Percentiles rank a stretch among this genome's conserved stretches.
Evolutionary conservation across 352 stramenopile species (phyloP).

Genomic region (Globisporangium canariense): DNA sequence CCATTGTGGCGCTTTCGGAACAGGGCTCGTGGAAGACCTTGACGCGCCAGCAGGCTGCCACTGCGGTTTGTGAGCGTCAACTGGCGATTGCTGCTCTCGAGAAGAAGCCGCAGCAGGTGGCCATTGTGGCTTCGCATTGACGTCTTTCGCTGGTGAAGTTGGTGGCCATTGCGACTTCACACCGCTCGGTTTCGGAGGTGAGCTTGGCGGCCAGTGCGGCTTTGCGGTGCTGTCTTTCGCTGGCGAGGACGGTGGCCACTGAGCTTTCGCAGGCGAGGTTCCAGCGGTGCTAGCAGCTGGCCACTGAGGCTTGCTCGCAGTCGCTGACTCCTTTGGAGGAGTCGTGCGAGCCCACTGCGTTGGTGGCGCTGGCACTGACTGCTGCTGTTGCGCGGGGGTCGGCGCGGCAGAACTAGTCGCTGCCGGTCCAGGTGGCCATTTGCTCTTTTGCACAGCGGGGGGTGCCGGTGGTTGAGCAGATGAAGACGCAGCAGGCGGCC

Average conservation of each 20-base stretch:
- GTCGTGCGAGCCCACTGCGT: slow-evolving; percentile 10
- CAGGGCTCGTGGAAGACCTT: slow-evolving; percentile 2
- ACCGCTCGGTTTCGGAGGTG: slow-evolving; percentile 9
- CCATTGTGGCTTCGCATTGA: slow-evolving; percentile 28
- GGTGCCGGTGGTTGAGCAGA: not conserved
- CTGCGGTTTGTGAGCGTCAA: slow-evolving; percentile 10
- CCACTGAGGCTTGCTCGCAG: slow-evolving; percentile 54
- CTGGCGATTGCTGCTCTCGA: slow-evolving; percentile 1
- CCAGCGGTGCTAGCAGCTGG: slow-evolving; percentile 19
- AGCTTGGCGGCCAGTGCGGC: slow-evolving; percentile 22
- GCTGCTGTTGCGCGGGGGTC: not conserved
- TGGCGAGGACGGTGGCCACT: slow-evolving; percentile 26
- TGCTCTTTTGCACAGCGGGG: slow-evolving; percentile 10
- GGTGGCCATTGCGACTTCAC: slow-evolving; percentile 42
- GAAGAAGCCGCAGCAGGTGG: slow-evolving; percentile 23
- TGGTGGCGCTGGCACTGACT: slow-evolving; percentile 5
- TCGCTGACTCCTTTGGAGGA: slow-evolving; percentile 17
- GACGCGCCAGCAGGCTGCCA: slow-evolving; percentile 36
- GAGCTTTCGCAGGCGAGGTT: slow-evolving; percentile 20
- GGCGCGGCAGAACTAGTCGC: not conserved
- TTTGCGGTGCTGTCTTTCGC: slow-evolving; percentile 21
- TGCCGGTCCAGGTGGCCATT: slow-evolving; percentile 13
- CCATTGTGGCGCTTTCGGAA: slow-evolving; percentile 12
- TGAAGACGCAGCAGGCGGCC: slow-evolving; percentile 11
- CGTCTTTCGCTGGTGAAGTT: slow-evolving; percentile 14